Percentiles rank a stretch among this genome's conserved stretches.
Conservation (phyloP, 768 basidiomycete genomes). For the Hericium erinaceus region DNA sequence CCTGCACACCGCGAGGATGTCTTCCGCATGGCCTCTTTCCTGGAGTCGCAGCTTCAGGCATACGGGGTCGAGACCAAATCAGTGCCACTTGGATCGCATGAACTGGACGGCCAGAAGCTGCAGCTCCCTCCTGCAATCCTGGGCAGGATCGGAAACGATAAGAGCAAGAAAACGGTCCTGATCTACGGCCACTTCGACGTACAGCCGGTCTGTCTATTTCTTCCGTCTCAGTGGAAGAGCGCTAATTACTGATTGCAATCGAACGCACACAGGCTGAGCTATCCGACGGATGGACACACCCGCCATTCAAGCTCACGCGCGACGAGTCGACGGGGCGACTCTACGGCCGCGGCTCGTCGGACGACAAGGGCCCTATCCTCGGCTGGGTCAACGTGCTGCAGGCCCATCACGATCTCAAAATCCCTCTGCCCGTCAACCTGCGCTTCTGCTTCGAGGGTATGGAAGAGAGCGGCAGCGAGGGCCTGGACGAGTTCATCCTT, state of each 20-base stretch:
- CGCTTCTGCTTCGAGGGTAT: conserved; percentile 93
- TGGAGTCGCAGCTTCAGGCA: conserved; percentile 61
- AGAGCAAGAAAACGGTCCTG: conserved; percentile 86
- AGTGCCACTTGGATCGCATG: conserved; percentile 70
- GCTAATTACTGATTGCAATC: background rate
- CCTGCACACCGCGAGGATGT: conserved; percentile 65
- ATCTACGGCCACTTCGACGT: conserved; percentile 96
- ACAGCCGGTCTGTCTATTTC: conserved; percentile 56
- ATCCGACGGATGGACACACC: conserved; percentile 80
- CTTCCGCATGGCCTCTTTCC: conserved; percentile 78
- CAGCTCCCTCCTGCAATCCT: conserved; percentile 78
- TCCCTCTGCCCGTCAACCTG: conserved; percentile 81
- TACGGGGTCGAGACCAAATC: conserved; percentile 72
- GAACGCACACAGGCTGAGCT: conserved; percentile 25
- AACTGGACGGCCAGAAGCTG: conserved; percentile 60
- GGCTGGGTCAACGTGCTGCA: conserved; percentile 89
- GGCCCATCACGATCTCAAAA: conserved; percentile 59
- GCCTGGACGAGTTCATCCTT: conserved; percentile 79
- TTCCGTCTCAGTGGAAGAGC: background rate
- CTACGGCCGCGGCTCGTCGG: conserved; percentile 80
- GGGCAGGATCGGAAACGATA: conserved; percentile 73
- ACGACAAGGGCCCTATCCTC: conserved; percentile 86
- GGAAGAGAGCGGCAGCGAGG: conserved; percentile 92
- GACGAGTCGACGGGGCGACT: conserved; percentile 48
- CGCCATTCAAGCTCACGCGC: conserved; percentile 68